Evolutionary conservation across 169 alveolate species (phyloP), one percentile per base, ranked within the genome.

Genomic region (Cryptosporidium parvum): DNA sequence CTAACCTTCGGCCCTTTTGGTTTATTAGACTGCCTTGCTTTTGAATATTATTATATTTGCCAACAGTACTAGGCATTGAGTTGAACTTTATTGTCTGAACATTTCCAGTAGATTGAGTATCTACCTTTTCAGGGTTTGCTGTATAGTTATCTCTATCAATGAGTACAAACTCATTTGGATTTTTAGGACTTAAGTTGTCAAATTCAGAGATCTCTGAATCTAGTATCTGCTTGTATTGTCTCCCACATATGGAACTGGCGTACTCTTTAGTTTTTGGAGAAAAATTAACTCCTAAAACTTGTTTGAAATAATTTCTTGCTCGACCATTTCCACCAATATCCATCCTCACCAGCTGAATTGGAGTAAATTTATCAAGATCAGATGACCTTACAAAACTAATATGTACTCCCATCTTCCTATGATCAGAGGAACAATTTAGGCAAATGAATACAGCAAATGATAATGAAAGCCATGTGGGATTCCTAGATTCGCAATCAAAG

Each of bases 391-490:
- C 99, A 93, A 97, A 97, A 45, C 99, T 96, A 26, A 97, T 94
- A 87, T 97, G 99, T 2, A 98, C 97, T 26, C 99, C 99, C 87
- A 97, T 92, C 84, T 96, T 95, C 62, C 99, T 94, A 91, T 98
- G 99, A 42, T 94, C 92, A 9, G 99, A 97, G 5, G 99, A 97
- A 86, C 99, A 98, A 94, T 96, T 96, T 59, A 97, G 95, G 92
- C 99, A 98, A 85, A 98, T 93, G 94, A 96, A 97, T 52, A 97
- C 95, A 53, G 98, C 98, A 93, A 94, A 97, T 45, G 98, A 95
- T 23, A 98, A 92, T 62, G 99, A 96, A 31, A 97, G 94, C 99
- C 99, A 98, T 75, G 97, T 97, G 5, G 99, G 99, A 69, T 97
- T 98, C 35, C 96, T 91, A n/a, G 97, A 91, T 56, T 96, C 98